A percentile compares a stretch with the other conserved stretches of the same genome.
Evolutionary conservation across 148 eudicot species (phyloP).

Genomic region (Fagopyrum tataricum): DNA sequence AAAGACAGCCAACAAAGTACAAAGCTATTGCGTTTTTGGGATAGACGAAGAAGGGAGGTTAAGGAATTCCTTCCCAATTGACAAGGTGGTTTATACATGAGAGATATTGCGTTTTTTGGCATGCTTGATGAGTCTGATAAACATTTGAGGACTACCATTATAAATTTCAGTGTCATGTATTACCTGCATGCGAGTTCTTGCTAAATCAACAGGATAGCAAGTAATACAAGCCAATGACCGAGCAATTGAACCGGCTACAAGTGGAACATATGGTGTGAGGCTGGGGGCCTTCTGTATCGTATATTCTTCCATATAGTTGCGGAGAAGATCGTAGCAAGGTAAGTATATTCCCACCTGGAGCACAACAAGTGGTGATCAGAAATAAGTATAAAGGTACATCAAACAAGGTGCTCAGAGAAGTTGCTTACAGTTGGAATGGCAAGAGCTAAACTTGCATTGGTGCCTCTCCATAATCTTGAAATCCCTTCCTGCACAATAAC

Average conservation of each 20-base stretch:
- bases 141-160: neutral
- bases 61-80: neutral
- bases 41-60: neutral
- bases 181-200: conserved; percentile 98
- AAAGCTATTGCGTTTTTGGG: neutral
- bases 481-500: conserved; percentile 76
- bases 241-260: conserved; percentile 78
- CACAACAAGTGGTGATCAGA: neutral
- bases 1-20: neutral
- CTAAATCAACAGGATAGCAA: conserved; percentile 91
- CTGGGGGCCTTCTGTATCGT: conserved; percentile 39
- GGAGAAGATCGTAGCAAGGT: conserved; percentile 77
- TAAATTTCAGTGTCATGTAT: neutral
- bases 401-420: conserved; percentile 8
- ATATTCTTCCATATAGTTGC: conserved; percentile 48
- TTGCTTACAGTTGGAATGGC: conserved; percentile 78
- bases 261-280: conserved; percentile 63
- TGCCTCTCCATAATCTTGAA: conserved; percentile 85
- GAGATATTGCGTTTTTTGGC: too few relatives aligned
- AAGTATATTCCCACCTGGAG: conserved; percentile 81
- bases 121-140: neutral
- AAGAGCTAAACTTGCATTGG: conserved; percentile 83
- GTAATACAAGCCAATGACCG: conserved; percentile 75
- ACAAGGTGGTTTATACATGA: neutral
- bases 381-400: neutral